Conservation (phyloP, 2,329 filamentous ascomycete species). For the Ophiostoma fasciatum region DNA sequence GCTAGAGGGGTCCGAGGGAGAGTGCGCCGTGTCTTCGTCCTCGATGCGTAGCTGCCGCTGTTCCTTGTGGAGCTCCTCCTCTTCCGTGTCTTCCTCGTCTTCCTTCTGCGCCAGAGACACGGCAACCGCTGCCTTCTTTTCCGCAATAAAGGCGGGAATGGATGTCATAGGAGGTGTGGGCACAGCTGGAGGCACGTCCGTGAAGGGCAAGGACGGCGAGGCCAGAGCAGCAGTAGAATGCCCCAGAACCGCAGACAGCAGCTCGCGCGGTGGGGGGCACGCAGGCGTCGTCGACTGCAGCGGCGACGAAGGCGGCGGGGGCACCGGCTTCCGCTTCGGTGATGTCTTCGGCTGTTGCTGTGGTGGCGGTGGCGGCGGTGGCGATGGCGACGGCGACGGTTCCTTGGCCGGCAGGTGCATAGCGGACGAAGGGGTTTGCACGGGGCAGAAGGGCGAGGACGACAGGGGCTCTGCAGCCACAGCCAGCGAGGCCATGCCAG, state of each 20-base stretch:
- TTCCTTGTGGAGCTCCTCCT: not conserved
- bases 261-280: conserved; percentile 9
- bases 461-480: not conserved
- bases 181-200: conserved; percentile 2
- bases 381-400: too few relatives aligned
- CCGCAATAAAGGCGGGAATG: conserved; percentile 1
- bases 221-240: not conserved
- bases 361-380: too few relatives aligned
- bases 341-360: too few relatives aligned
- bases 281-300: conserved; percentile 11
- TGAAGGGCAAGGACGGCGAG: not conserved
- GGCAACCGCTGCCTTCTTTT: not conserved
- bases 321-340: conserved; percentile 2
- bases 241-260: conserved; percentile 6
- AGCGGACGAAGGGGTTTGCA: conserved; percentile 12
- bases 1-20: conserved; percentile 53
- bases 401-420: too few relatives aligned
- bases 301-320: conserved; percentile 6
- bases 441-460: conserved; percentile 9
- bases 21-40: not conserved
- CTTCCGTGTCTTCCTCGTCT: not conserved
- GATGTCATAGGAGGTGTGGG: conserved; percentile 5
- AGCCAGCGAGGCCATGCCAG: conserved; percentile 3
- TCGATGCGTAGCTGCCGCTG: not conserved
- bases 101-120: not conserved